Evolutionary conservation across 2,329 filamentous ascomycete genomes (phyloP).

Genomic region (Colletotrichum theobromicola): DNA sequence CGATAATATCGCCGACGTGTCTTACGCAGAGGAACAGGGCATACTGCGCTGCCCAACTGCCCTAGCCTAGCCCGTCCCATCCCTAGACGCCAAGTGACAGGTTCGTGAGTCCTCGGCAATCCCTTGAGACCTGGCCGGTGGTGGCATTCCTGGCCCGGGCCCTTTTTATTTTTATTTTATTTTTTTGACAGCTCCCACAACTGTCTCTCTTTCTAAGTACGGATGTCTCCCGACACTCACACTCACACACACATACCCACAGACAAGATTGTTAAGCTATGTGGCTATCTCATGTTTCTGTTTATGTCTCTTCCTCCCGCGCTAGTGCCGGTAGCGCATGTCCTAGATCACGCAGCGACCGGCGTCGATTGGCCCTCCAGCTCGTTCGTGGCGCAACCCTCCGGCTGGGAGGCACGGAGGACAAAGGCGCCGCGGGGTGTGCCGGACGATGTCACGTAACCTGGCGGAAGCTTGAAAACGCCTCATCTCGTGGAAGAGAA

Average conservation of each 20-base stretch:
- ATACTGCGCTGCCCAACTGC: not conserved
- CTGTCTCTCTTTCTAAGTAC: not conserved
- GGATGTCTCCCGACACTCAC: not conserved
- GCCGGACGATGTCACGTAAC: not conserved
- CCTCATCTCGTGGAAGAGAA: not conserved
- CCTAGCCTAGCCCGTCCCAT: not conserved
- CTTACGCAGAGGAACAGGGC: not conserved
- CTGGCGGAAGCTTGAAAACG: not conserved
- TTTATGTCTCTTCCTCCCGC: not conserved
- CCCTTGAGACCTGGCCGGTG: not conserved
- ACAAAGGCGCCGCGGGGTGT: not conserved
- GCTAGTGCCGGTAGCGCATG: not conserved
- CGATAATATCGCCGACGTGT: not conserved
- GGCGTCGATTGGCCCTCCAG: not conserved
- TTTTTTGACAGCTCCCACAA: not conserved
- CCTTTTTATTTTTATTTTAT: not conserved
- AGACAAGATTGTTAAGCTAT: not conserved
- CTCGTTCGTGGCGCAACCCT: not conserved
- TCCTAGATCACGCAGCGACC: not conserved
- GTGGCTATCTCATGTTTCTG: not conserved
- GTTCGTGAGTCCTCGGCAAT: not conserved
- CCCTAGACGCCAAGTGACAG: constrained; percentile 3
- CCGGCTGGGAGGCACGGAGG: not conserved
- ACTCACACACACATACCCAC: not conserved
- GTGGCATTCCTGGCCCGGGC: not conserved